Base-by-base conservation (phyloP, 2,329 filamentous ascomycete species). In the Helicocarpus griseus region DNA sequence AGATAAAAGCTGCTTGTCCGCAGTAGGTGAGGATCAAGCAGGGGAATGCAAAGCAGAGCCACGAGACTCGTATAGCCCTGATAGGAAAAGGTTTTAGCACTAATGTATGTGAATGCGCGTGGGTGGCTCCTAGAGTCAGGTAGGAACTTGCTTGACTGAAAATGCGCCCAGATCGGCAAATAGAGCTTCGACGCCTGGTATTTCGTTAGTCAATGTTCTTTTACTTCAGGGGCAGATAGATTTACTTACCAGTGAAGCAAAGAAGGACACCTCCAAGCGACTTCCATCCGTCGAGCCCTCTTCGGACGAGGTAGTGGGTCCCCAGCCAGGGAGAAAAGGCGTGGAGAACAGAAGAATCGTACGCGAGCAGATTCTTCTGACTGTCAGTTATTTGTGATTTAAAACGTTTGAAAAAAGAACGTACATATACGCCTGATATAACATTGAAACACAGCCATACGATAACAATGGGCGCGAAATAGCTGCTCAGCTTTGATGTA, bases 131-230 rank as follows among this genome's bases (percentile, higher is more conserved):
- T 7, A 21, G 39, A 41, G 22, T 46, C 36, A 24, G 40, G 29
- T 46, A 11, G 44, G 36, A 46, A 54, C 55, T 52, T 52, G 48
- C 55, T 54, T 56, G 24, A 53, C 55, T 41, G 55, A 57, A 35
- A 90, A 90, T 21, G 86, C 86, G 31, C 86, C 86, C 5, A 90
- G 73, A 59, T 90, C 86, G 3, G 86, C 86, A 61, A 89, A 90
- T 1, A 90, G 73, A 1, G 86, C 85, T 63, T 89, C 86, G n/a
- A 87, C 83, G 17, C 83, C 86, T 57, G 31, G 22, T 1, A 5
- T 19, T 14, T 19, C n/a, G 19, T 33, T 41, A 49, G 35, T 29
- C 3, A 21, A 38, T 36, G 24, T 44, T 9, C 6, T 38, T 26
- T 28, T 22, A 29, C 3, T 38, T 22, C n/a, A 21, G 36, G 11